Conservation (phyloP, 177 flowering plant genomes). For the Telopea speciosissima region DNA sequence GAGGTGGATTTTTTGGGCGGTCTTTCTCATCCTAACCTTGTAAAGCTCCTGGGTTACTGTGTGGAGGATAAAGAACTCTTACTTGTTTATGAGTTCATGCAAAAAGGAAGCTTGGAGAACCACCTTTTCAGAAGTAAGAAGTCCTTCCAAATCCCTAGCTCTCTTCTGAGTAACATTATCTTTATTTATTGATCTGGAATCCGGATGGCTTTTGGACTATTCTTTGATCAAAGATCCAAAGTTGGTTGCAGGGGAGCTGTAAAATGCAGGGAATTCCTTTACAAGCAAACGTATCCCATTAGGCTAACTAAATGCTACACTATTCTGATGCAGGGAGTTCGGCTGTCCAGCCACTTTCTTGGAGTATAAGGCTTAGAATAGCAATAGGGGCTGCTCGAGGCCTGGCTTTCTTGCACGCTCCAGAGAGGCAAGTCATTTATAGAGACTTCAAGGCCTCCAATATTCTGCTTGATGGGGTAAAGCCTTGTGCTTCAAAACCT, state of each 20-base stretch:
- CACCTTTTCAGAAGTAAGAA: conserved; percentile 86
- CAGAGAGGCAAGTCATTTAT: conserved; percentile 50
- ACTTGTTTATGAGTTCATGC: conserved; percentile 76
- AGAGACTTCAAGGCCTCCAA: conserved; percentile 68
- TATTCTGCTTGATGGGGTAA: conserved; percentile 54
- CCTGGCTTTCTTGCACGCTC: conserved; percentile 47
- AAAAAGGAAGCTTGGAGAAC: conserved; percentile 75
- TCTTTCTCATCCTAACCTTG: conserved; percentile 77
- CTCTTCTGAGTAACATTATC: no score
- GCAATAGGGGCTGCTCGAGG: conserved; percentile 56
- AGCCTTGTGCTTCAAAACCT: background rate
- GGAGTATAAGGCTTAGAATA: conserved; percentile 45
- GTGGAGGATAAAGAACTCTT: conserved; percentile 69
- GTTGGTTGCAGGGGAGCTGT: no score
- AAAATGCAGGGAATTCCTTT: no score
- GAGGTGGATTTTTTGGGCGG: conserved; percentile 73
- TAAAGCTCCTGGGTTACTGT: conserved; percentile 68
- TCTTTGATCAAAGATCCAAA: no score
- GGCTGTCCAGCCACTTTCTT: conserved; percentile 40
- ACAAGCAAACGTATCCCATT: no score
- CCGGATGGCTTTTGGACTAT: no score
- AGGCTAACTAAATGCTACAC: background rate
- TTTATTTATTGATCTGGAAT: no score
- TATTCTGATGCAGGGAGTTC: conserved; percentile 27
- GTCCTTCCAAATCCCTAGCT: background rate